These are phyloP conservation scores for Amanita fuliginea DNA, from an alignment of 768 basidiomycete species.

Conservation along the genomic window DNA sequence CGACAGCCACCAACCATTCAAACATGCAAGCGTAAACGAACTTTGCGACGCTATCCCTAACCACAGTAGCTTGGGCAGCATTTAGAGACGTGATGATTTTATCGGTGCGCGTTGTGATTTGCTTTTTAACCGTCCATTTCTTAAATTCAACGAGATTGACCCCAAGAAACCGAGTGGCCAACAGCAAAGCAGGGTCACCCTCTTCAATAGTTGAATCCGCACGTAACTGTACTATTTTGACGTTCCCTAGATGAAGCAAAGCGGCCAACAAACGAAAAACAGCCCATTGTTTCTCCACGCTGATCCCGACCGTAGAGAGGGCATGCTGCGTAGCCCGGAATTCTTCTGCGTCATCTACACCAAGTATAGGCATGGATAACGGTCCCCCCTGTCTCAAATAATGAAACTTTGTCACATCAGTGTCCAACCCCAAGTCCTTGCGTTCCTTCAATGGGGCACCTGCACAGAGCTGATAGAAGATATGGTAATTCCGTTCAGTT, in stretches of 20 bases:
- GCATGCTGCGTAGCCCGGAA: conserved; percentile 91
- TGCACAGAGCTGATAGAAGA: conserved; percentile 98
- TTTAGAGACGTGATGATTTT: conserved; percentile 88
- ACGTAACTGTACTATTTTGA: conserved; percentile 75
- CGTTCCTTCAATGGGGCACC: conserved; percentile 93
- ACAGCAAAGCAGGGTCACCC: conserved; percentile 63
- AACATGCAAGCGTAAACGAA: conserved; percentile 98
- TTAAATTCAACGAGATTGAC: conserved; percentile 89
- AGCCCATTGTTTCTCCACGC: conserved; percentile 96
- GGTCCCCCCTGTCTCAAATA: conserved; percentile 93
- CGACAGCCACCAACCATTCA: conserved; percentile 95
- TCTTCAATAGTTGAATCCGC: conserved; percentile 81
- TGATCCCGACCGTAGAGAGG: conserved; percentile 93
- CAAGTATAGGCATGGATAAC: conserved; percentile 72
- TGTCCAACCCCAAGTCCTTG: conserved; percentile 86
- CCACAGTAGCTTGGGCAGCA: conserved; percentile 83
- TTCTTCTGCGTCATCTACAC: conserved; percentile 95
- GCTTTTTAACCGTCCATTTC: conserved; percentile 98
- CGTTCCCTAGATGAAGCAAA: conserved; percentile 94
- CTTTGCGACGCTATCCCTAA: conserved; percentile 94
- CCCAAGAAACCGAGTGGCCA: conserved; percentile 85
- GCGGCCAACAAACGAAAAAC: conserved; percentile 92
- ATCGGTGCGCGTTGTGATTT: conserved; percentile 87
- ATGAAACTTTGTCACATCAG: conserved; percentile 77
- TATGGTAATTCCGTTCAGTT: conserved; percentile 97